Base-by-base conservation (phyloP, 1,139 yeast genomes). In the Sugiyamaella paludigena region DNA sequence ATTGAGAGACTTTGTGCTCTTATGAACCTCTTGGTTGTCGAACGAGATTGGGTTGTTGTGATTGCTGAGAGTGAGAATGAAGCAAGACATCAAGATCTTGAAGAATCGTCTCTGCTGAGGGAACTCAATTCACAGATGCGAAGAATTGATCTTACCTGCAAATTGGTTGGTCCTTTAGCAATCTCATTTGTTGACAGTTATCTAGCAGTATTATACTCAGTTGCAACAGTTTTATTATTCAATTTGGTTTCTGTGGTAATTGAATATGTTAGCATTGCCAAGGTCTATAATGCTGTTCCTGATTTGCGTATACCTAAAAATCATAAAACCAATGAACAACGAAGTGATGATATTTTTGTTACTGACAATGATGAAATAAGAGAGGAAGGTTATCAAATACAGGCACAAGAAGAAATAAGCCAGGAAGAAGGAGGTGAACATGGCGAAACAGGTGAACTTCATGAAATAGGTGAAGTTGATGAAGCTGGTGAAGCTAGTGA, bases 1-100 rank as follows among this genome's bases (percentile, higher is more conserved):
- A 60, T 65, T 12, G 74, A 71, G 49, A 61, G 60, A 37, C 57
- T 69, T n/a, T 63, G 67, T 43, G 57, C 70, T 1, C 61, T 66
- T 35, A 61, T 69, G 43, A 71, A 70, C 54, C 60, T 62, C 32
- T 63, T 71, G n/a, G 56, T 72, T 4, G 68, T 70, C n/a, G 71
- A 69, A 40, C 58, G 74, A 29, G 74, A 70, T 53, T 70, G 74
- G 74, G 67, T 71, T 1, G 68, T 69, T 6, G 71, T 66, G n/a
- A 65, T 70, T 26, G 66, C 72, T 6, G 61, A 57, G 8, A 48
- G 59, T 29, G 42, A 46, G 27, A 8, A 7, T n/a, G 35, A 12
- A 7, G 31, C 27, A 12, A 29, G 15, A 7, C 32, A 35, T 13
- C 37, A 36, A 11, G 26, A 24, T 12, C 13, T 31, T 11, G 34